These are phyloP conservation scores for Geranium incanum DNA, from an alignment of 441 rosid genomes.

Conservation along the genomic window DNA sequence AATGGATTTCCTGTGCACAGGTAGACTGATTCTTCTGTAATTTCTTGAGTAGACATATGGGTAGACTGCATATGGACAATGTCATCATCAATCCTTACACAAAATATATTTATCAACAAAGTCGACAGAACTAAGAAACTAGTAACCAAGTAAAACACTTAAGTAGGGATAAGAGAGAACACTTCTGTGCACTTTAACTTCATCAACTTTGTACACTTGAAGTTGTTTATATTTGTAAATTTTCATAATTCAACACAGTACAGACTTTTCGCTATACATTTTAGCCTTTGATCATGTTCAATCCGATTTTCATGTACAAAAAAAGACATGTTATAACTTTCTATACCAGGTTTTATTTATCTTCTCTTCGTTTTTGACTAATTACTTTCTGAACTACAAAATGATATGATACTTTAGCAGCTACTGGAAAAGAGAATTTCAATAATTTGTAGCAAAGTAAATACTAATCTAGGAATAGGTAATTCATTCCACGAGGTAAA, in stretches of 20 bases:
- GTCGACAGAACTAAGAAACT: neutral
- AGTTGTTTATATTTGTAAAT: neutral
- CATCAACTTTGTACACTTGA: neutral
- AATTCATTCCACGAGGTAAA: neutral
- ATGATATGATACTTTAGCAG: neutral
- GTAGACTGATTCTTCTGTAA: conserved; percentile 83
- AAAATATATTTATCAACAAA: conserved; percentile 2
- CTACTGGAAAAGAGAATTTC: neutral
- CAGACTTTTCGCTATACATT: too few relatives aligned
- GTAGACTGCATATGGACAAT: conserved; percentile 66
- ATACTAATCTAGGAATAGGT: neutral
- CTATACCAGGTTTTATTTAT: neutral
- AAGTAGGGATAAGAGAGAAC: too few relatives aligned
- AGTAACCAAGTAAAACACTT: neutral
- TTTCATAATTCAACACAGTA: neutral
- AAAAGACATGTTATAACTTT: too few relatives aligned
- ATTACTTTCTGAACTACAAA: neutral
- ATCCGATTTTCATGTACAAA: neutral
- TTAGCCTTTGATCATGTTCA: neutral
- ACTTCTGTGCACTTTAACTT: too few relatives aligned
- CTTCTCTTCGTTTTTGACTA: neutral
- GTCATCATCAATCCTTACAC: neutral
- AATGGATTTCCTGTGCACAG: conserved; percentile 93
- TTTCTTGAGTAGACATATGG: conserved; percentile 75
- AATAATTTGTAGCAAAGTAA: neutral